Evolutionary conservation across 2,329 filamentous ascomycete species (phyloP).

Genomic region (Sclerotinia subarctica): DNA sequence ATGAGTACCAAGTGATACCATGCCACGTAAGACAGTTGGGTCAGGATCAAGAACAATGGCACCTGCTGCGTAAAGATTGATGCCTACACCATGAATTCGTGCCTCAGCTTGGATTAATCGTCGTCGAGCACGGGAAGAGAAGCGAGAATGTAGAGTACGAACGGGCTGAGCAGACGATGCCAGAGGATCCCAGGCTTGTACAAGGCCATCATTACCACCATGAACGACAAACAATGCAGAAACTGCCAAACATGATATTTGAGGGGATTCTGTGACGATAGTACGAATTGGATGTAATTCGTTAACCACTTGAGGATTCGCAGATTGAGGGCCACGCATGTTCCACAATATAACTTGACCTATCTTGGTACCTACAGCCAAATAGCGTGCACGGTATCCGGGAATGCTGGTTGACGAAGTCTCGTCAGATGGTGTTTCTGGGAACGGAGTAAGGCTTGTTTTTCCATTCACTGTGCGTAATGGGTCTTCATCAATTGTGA

Average conservation of each 20-base stretch:
- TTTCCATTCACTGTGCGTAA: slow-evolving; percentile 56
- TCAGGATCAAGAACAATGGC: slow-evolving; percentile 87
- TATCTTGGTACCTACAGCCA: slow-evolving; percentile 75
- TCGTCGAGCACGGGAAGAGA: slow-evolving; percentile 77
- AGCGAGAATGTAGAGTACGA: slow-evolving; percentile 81
- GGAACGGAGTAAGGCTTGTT: slow-evolving; percentile 32
- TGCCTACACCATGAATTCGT: slow-evolving; percentile 64
- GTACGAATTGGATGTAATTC: slow-evolving; percentile 68
- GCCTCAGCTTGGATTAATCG: slow-evolving; percentile 65
- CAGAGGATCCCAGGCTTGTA: slow-evolving; percentile 95
- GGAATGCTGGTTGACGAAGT: slow-evolving; percentile 61
- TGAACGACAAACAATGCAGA: slow-evolving; percentile 87
- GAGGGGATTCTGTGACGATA: slow-evolving; percentile 86
- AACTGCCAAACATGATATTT: slow-evolving; percentile 77
- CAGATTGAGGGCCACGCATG: slow-evolving; percentile 62
- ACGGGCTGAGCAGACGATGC: slow-evolving; percentile 75
- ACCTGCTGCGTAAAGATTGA: slow-evolving; percentile 76
- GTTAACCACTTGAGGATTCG: slow-evolving; percentile 52
- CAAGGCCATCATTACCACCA: slow-evolving; percentile 89
- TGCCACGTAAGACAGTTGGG: slow-evolving; percentile 76
- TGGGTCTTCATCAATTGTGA: slow-evolving; percentile 76
- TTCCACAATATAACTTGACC: slow-evolving; percentile 86
- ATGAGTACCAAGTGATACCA: slow-evolving; percentile 82
- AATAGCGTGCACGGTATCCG: slow-evolving; percentile 75
- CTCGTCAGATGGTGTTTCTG: slow-evolving; percentile 31